phyloP scores from a whole-genome alignment of 257 asterid genomes.

The Nicotiana sylvestris region DNA sequence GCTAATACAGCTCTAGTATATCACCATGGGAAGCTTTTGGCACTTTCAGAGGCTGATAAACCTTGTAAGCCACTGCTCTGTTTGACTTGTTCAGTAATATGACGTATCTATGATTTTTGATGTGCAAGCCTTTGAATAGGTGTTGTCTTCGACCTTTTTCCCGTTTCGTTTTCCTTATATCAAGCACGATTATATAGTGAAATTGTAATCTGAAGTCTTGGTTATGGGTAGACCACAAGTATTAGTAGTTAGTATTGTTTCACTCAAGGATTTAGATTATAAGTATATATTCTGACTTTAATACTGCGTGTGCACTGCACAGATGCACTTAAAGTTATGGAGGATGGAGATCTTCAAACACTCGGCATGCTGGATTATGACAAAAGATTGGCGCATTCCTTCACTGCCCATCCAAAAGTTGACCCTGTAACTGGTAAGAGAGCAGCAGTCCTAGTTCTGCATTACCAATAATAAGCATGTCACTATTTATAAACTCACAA shows the following conservation, averaged over 20 bases:
- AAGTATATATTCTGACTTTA: background rate
- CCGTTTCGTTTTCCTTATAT: background rate
- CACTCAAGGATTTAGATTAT: background rate
- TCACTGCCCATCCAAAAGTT: constrained; percentile 97
- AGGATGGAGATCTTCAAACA: constrained; percentile 95
- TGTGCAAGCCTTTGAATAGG: background rate
- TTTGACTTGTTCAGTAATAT: background rate
- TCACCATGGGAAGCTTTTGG: constrained; percentile 93
- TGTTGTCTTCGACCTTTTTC: background rate
- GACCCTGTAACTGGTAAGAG: constrained; percentile 87
- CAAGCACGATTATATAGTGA: background rate
- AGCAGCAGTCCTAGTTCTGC: background rate
- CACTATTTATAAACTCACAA: background rate
- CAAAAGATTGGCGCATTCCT: constrained; percentile 75
- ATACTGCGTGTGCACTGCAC: constrained; percentile 3
- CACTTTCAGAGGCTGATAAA: constrained; percentile 86
- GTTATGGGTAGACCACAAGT: background rate
- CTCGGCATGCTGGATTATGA: constrained; percentile 93
- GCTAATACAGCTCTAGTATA: constrained; percentile 88
- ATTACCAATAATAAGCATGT: background rate
- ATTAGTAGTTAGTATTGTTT: background rate
- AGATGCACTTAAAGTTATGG: constrained; percentile 88
- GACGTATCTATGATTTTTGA: constrained; percentile 2
- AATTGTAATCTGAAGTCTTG: background rate
- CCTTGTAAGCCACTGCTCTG: constrained; percentile 64